Base-by-base conservation (phyloP, 169 alveolate species). In the Plasmodium cynomolgi region DNA sequence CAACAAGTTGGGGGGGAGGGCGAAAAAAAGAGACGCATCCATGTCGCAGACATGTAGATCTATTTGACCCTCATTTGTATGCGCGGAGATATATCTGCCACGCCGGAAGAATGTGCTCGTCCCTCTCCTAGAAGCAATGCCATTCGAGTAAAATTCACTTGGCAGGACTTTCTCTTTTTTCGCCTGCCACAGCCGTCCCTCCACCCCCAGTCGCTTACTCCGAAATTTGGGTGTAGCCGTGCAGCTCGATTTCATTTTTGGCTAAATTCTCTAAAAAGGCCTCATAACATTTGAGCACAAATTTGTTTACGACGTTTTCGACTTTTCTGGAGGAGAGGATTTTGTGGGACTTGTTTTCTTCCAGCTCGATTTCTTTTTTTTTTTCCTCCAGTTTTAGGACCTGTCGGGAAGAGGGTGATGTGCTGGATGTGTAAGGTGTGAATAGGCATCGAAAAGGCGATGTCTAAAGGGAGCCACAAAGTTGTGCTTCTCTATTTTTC, bases 291-390 rank as follows among this genome's bases (percentile, higher is more conserved):
- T 86, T 86, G 41, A 86, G 75, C 44, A 86, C 83, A 86, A 75
- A 77, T 77, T 50, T 86, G 81, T 86, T 86, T 86, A 86, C 74
- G 47, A 71, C 72, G 44, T 86, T 86, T 75, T 86, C 93, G 17
- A 86, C 71, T 33, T 86, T 86, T 79, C 93, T 74, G 23, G 84
- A 75, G 23, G 93, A 86, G 15, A 86, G 23, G 2, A 71, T 50
- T 54, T 86, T 75, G 26, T 54, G 34, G n/a, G 86, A 74, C 39
- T 58, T 86, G 47, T 86, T 86, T 37, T 86, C 93, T 50, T 86
- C 93, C 29, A 86, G 41, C 41, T 71, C 93, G 26, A 86, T 77
- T 86, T 86, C 93, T 86, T 86, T 86, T 54, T 71, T 86, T 86
- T 86, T 86, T 77, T 75, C 50, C 47, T 86, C 93, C 44, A 86